Evolutionary conservation across 1,284 basidiomycete species (phyloP), one percentile per base, ranked within the genome.

Genomic region (Rhodotorula sp.): DNA sequence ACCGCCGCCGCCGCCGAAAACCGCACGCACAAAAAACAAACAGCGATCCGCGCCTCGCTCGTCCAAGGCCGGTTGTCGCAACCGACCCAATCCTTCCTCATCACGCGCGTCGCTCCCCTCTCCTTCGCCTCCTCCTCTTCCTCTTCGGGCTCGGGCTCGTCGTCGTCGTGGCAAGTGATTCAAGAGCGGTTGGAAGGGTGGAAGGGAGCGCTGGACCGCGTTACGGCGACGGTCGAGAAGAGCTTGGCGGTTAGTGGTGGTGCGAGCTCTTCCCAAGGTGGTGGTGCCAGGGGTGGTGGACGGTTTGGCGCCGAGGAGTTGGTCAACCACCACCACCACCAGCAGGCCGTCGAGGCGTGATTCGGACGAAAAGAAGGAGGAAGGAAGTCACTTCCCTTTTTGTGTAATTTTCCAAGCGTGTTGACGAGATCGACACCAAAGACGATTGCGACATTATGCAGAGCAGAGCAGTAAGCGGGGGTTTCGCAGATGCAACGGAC

Each of bases 41-140:
- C 54, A 95, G 93, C 91, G 67, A 94, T 97, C 80, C 91, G 92
- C 74, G 87, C 89, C 8, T 89, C 90, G 62, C 87, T 97, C 58
- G 81, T 96, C 60, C 87, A 87, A 52, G 93, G 91, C 34, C 92
- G 93, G 79, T 88, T 97, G 56, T 91, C 91, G 6, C 93, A 96
- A 81, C 89, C 89, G 5, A 85, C 87, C 15, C 88, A 90, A 75
- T 88, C 87, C 48, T 84, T 96, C 65, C 88, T 88, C 73, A 87
- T 97, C 75, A 87, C 87, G 67, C 89, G 89, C 52, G 90, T 93
- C 2, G 89, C 89, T 3, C 87, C 91, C 2, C 59, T 64, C 47
- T 52, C 65, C 18, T 16, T 56, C 15, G 29, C 34, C 18, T n/a
- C 60, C 14, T 88, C 91, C 68, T 85, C 87, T 46, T 95, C 96